Evolutionary conservation across 257 asterid species (phyloP), one percentile per base, ranked within the genome.

Genomic region (Galeopsis tetrahit): DNA sequence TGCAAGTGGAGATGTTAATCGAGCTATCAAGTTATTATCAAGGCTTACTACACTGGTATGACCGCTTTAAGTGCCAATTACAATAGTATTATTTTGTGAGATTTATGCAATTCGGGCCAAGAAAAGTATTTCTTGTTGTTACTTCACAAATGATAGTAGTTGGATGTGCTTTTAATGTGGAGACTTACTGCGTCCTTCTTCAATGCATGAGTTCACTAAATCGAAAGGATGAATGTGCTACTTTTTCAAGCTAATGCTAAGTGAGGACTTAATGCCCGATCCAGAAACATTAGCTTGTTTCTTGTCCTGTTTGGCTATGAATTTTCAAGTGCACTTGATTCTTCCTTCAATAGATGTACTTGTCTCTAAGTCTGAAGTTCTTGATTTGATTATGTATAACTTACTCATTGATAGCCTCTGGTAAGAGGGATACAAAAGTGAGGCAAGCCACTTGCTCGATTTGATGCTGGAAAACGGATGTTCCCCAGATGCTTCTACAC

Each of bases 401-500:
- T 49, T 82, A 76, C 87, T 93, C 75, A 76, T 90, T 21, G 69
- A 77, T n/a, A 79, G 85, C 69, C 89, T 93, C 32, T 87, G 93
- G 90, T 83, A 83, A 73, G 96, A 86, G 81, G 98, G 96, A 46
- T 78, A 82, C 71, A 78, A 66, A 82, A 74, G 10, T 38, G 87
- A 81, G 83, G 93, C 97, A 21, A 53, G 80, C 35, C 67, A 44
- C 40, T 68, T 89, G 63, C 62, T 90, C 80, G 97, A 90, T 59
- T 60, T 70, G 42, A 89, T 93, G 92, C 74, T 90, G 87, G 98
- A 78, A 10, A 88, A 84, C 78, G 97, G 96, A 39, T 90, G 94
- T 90, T 85, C 90, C 51, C 98, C 97, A 1, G 84, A 84, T 75
- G 76, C 85, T 57, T 57, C 80, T 34, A 86, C 94, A 68, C 98